Evolutionary conservation across 345 rosid species (phyloP).

Genomic region (Trapa bicornis): DNA sequence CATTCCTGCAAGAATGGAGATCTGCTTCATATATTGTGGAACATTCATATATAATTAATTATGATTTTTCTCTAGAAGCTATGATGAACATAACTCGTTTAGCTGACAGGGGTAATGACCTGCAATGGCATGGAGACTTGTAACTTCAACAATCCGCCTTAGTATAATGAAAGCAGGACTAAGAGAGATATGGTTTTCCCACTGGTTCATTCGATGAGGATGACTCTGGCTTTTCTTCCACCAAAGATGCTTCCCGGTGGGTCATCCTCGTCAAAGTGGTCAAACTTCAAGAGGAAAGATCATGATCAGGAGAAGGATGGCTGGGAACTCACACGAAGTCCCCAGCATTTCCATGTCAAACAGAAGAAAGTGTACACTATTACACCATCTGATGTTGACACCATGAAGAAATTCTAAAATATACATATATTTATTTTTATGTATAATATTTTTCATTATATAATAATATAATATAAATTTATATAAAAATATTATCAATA

Average conservation of each 20-base stretch:
- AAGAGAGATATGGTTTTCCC: conserved; percentile 62
- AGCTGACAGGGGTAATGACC: conserved; percentile 58
- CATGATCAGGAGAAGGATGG: conserved; percentile 28
- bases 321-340: conserved; percentile 48
- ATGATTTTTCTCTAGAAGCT: neutral
- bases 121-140: conserved; percentile 80
- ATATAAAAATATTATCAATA: too few relatives aligned
- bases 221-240: conserved; percentile 83
- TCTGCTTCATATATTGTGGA: neutral
- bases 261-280: conserved; percentile 79
- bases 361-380: conserved; percentile 36
- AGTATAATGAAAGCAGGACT: conserved; percentile 66
- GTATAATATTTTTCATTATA: too few relatives aligned
- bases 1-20: neutral
- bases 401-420: conserved; percentile 42
- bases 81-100: neutral
- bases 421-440: too few relatives aligned
- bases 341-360: conserved; percentile 36
- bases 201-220: conserved; percentile 75
- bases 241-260: conserved; percentile 63
- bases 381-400: conserved; percentile 49
- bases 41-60: neutral
- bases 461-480: too few relatives aligned
- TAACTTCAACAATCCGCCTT: conserved; percentile 68
- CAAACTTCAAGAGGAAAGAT: conserved; percentile 38